Evolutionary conservation across 495 filamentous ascomycete species (phyloP).

Genomic region (Oidiodendron maius): DNA sequence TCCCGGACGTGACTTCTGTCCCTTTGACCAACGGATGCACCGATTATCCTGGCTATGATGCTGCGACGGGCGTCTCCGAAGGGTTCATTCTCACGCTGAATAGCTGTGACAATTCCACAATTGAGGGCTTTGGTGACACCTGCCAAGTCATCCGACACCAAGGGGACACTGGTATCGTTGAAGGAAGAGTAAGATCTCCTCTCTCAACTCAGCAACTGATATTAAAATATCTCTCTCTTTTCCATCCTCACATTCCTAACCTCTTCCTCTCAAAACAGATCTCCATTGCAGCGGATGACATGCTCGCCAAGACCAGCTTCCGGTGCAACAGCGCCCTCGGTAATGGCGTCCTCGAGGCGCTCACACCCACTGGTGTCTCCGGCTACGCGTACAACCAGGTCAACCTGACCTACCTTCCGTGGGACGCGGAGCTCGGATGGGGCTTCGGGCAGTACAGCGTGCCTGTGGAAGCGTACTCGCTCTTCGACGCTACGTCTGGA

Average conservation of each 20-base stretch:
- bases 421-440: background rate
- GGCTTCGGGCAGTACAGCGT: background rate
- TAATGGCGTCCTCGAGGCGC: background rate
- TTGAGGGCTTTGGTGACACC: background rate
- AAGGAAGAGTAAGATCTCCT: background rate
- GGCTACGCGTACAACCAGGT: background rate
- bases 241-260: too few relatives aligned
- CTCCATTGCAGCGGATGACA: background rate
- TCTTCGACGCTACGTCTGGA: background rate
- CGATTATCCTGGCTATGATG: background rate
- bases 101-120: background rate
- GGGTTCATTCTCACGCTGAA: background rate
- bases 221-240: too few relatives aligned
- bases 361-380: background rate
- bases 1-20: background rate
- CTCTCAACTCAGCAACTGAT: background rate
- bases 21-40: background rate
- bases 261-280: background rate
- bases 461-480: background rate
- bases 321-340: background rate
- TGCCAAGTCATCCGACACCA: background rate
- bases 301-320: background rate
- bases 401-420: background rate
- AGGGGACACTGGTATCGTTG: background rate
- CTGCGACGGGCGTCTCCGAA: background rate